Conservation (phyloP, 2,329 filamentous ascomycete species). For the Lasiodiplodia sp. region DNA sequence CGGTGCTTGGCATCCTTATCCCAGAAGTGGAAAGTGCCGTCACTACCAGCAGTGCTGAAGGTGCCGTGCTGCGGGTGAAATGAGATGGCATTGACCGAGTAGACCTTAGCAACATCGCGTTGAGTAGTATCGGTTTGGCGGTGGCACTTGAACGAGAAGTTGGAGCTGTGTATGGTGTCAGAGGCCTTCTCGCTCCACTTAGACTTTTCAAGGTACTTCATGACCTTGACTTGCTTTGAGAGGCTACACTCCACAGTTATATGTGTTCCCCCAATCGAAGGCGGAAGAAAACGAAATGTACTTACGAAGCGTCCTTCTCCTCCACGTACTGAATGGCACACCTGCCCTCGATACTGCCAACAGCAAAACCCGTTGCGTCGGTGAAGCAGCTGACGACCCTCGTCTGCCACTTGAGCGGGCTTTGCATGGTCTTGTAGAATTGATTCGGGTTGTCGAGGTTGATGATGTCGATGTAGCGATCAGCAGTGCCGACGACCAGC, state of each 20-base stretch:
- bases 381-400: slow-evolving; percentile 93
- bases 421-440: slow-evolving; percentile 96
- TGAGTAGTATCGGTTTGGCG: slow-evolving; percentile 73
- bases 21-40: slow-evolving; percentile 97
- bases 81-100: slow-evolving; percentile 94
- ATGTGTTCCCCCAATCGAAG: neutral
- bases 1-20: slow-evolving; percentile 68
- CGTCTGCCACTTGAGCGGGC: slow-evolving; percentile 98
- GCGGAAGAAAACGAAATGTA: neutral
- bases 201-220: neutral
- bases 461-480: slow-evolving; percentile 95
- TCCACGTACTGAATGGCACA: slow-evolving; percentile 99
- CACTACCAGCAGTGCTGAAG: slow-evolving; percentile 95
- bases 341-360: slow-evolving; percentile 94
- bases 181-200: neutral
- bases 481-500: slow-evolving; percentile 89
- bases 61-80: slow-evolving; percentile 97
- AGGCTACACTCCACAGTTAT: slow-evolving; percentile 7
- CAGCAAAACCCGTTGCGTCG: slow-evolving; percentile 89
- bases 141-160: slow-evolving; percentile 99
- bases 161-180: slow-evolving; percentile 59
- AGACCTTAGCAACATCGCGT: slow-evolving; percentile 82
- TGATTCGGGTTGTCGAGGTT: slow-evolving; percentile 86
- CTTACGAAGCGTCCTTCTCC: slow-evolving; percentile 80
- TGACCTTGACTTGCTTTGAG: neutral